A percentile compares a stretch with the other conserved stretches of the same genome.
phyloP scores from a whole-genome alignment of 306 rosid species.

The Acacia melanoxylon region DNA sequence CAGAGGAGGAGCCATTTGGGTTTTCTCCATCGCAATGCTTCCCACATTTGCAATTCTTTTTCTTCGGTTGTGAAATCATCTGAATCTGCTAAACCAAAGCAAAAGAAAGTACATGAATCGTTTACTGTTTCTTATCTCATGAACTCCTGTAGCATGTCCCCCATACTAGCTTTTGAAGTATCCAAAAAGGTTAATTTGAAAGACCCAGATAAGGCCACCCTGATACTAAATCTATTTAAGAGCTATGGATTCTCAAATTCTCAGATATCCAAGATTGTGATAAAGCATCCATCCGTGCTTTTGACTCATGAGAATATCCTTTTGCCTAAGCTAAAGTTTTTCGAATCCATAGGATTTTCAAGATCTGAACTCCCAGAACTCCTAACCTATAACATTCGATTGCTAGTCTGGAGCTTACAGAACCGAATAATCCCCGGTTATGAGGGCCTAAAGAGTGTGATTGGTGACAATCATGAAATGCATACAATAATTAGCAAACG shows the following conservation, averaged over 20 bases:
- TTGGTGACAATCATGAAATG: background rate
- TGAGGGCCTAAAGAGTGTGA: background rate
- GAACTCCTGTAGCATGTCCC: slow-evolving; percentile 32
- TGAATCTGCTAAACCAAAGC: background rate
- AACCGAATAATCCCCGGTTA: background rate
- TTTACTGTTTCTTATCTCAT: slow-evolving; percentile 36
- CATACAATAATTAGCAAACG: background rate
- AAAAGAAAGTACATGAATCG: background rate
- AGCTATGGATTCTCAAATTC: slow-evolving; percentile 34
- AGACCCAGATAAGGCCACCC: slow-evolving; percentile 1
- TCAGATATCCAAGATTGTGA: slow-evolving; percentile 26
- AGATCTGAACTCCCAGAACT: slow-evolving; percentile 21
- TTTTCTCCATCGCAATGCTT: background rate
- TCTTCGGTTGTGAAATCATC: background rate
- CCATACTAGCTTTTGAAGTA: slow-evolving; percentile 18
- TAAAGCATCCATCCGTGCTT: slow-evolving; percentile 12
- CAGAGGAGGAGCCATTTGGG: background rate
- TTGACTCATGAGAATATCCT: slow-evolving; percentile 26
- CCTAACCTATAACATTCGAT: background rate
- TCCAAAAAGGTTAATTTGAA: background rate
- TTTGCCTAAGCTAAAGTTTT: slow-evolving; percentile 39
- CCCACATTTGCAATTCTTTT: slow-evolving; percentile 3
- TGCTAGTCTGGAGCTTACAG: slow-evolving; percentile 32
- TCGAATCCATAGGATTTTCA: slow-evolving; percentile 36
- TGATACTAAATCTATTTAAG: slow-evolving; percentile 31